Evolutionary conservation across 495 filamentous ascomycete species (phyloP).

Genomic region (Annulohypoxylon bovei): DNA sequence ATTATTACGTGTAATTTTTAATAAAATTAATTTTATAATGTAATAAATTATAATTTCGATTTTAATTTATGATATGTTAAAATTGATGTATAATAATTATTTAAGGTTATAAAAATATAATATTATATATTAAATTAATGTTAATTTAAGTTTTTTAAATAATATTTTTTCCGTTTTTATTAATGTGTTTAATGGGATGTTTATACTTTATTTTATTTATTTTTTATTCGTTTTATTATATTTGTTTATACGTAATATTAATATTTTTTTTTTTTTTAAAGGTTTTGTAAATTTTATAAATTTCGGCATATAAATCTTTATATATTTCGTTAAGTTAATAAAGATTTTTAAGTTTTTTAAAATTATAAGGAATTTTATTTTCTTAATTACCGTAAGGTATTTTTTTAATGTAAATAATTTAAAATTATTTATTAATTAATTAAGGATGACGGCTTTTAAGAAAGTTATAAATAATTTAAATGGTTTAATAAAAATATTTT

Average conservation of each 20-base stretch:
- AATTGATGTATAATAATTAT: background rate
- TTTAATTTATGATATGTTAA: slow-evolving; percentile 3
- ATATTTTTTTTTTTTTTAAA: background rate
- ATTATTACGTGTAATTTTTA: background rate
- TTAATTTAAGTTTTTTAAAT: background rate
- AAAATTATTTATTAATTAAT: background rate
- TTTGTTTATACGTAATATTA: background rate
- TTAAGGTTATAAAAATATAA: background rate
- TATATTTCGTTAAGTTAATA: slow-evolving; percentile 9
- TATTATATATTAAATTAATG: background rate
- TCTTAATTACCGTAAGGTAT: background rate
- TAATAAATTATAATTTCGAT: slow-evolving; percentile 7
- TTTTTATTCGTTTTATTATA: background rate
- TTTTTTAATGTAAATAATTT: background rate
- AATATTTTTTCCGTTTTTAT: background rate
- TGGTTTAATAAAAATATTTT: slow-evolving; percentile 7
- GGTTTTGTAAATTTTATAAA: no score
- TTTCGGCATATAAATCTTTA: background rate
- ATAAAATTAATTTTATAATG: no score
- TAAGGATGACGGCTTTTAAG: background rate
- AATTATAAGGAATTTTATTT: background rate
- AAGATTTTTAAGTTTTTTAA: slow-evolving; percentile 13
- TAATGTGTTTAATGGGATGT: background rate
- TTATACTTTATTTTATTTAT: background rate
- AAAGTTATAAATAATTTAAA: slow-evolving; percentile 11